Evolutionary conservation across 176 grass and related monocot species (phyloP), one percentile per base, ranked within the genome.

Genomic region (Musa beccarii): DNA sequence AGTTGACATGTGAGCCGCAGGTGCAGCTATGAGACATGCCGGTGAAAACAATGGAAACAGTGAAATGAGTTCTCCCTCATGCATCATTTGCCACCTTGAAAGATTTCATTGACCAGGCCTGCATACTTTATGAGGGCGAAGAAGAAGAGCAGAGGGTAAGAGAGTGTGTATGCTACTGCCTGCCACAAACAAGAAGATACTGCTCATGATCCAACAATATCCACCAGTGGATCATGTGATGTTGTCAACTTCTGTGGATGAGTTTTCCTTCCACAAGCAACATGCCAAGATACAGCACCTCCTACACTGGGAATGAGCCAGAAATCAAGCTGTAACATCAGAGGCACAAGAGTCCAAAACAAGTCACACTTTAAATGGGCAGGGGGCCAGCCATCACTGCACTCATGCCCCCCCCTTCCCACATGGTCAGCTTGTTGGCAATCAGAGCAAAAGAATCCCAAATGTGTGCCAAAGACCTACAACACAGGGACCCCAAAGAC

Each of bases 331-430:
- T 22, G 63, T 23, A 22, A 23, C 63, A 28, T 11, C 21, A 63
- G 63, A 66, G 63, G 68, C 68, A 52, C 68, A 70, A 70, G 68
- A 70, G 68, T 70, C 68, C 68, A 70, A 70, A 51, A 0, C 19
- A 12, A 22, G 34, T 49, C 68, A 11, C 68, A 70, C 43, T 70
- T 49, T 20, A 70, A 51, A 51, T 28, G 63, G 63, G 63, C 63
- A 66, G 11, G 63, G 63, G 63, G 22, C 63, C 21, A 26, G 21
- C 63, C 10, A 23, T 23, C 63, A 24, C 63, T 66, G 63, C 63
- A 66, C 63, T 28, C 63, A 66, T 66, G 63, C 13, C 13, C 26
- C 13, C 12, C 64, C 57, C 57, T 19, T n/a, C 57, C 57, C 57
- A 70, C 68, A 70, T 51, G 68, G 14, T 69, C 29, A 2, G 28